These are phyloP conservation scores for Leccinum aurantiacum DNA, from an alignment of 768 basidiomycete genomes.

Conservation along the genomic window DNA sequence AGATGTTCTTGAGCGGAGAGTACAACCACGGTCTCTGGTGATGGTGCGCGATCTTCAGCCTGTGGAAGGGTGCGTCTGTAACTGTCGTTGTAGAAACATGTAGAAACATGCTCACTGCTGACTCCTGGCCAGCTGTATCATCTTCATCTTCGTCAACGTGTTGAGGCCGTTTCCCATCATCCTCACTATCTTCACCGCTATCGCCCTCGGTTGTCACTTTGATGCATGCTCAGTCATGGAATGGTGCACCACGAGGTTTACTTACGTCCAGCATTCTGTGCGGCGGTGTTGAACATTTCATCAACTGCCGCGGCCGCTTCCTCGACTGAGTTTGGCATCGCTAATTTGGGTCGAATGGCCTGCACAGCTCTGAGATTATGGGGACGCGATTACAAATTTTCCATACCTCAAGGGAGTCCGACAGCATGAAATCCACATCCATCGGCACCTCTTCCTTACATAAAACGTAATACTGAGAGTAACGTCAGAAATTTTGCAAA, in stretches of 20 bases:
- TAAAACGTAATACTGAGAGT: slow-evolving; percentile 71
- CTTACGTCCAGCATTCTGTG: slow-evolving; percentile 60
- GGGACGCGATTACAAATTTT: not conserved
- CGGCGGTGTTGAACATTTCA: slow-evolving; percentile 74
- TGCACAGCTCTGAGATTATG: slow-evolving; percentile 29
- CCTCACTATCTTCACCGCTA: slow-evolving; percentile 56
- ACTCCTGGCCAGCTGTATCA: slow-evolving; percentile 47
- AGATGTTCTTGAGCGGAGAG: slow-evolving; percentile 69
- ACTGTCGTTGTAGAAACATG: not conserved
- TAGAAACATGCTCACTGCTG: slow-evolving; percentile 45
- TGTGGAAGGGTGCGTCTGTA: not conserved
- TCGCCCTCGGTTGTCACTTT: slow-evolving; percentile 38
- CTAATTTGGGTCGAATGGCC: slow-evolving; percentile 85
- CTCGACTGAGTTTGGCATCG: slow-evolving; percentile 69
- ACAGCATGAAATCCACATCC: slow-evolving; percentile 98
- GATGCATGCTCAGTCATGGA: slow-evolving; percentile 16
- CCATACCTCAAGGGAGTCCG: slow-evolving; percentile 87
- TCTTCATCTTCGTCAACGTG: slow-evolving; percentile 68
- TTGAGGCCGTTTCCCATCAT: slow-evolving; percentile 38
- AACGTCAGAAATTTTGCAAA: slow-evolving; percentile 6
- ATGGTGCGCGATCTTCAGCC: slow-evolving; percentile 70
- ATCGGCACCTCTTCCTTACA: slow-evolving; percentile 90
- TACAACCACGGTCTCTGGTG: slow-evolving; percentile 80
- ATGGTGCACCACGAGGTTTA: slow-evolving; percentile 2
- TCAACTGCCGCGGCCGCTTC: slow-evolving; percentile 89